Conservation (phyloP, 768 basidiomycete genomes). For the Trametes maxima region DNA sequence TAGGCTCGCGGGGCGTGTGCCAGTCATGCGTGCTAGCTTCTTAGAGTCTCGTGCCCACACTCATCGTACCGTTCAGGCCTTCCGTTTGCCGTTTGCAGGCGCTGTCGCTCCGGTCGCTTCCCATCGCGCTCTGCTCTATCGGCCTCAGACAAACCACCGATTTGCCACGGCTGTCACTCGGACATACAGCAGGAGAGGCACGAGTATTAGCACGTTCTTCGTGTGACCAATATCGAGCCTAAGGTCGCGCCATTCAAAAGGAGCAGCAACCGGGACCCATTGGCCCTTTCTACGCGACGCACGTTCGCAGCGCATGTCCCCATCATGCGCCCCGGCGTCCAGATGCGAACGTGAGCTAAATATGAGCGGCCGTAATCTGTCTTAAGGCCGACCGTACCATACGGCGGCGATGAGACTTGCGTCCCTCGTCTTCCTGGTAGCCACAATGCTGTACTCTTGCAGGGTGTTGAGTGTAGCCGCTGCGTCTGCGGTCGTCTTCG, state of each 20-base stretch:
- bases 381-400: slow-evolving; percentile 3
- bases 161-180: not conserved
- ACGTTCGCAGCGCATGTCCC: slow-evolving; percentile 15
- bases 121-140: too few relatives aligned
- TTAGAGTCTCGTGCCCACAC: not conserved
- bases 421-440: not conserved
- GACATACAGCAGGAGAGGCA: not conserved
- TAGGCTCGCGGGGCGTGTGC: not conserved
- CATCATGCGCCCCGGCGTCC: slow-evolving; percentile 3
- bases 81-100: not conserved
- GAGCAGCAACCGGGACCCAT: not conserved
- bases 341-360: slow-evolving; percentile 12
- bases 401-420: slow-evolving; percentile 4
- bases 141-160: too few relatives aligned
- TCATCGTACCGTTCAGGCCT: not conserved
- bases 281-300: slow-evolving; percentile 8
- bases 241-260: not conserved
- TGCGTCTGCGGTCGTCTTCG: slow-evolving; percentile 12
- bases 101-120: not conserved
- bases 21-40: not conserved
- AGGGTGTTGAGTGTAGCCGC: slow-evolving; percentile 11
- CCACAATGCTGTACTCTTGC: slow-evolving; percentile 11
- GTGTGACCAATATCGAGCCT: not conserved
- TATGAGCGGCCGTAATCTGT: not conserved
- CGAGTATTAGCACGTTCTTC: not conserved